Percentiles rank a stretch among this genome's conserved stretches.
Conservation (phyloP, 2,329 filamentous ascomycete species). For the Plectosphaerella plurivora region DNA sequence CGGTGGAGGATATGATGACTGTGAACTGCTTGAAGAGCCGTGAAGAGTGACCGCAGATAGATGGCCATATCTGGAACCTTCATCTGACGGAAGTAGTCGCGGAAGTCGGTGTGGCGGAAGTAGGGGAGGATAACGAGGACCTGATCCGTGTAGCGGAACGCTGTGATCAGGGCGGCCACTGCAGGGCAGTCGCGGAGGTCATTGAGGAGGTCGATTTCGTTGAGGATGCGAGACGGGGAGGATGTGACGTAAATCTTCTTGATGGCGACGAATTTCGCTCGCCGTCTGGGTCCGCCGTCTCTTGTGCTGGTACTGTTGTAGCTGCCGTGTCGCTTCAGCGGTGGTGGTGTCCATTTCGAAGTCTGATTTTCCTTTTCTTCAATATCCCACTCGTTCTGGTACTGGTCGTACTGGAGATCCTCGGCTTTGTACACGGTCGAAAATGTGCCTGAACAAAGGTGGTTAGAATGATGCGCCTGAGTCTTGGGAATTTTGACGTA, state of each 20-base stretch:
- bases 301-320: conserved; percentile 20
- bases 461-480: conserved; percentile 6
- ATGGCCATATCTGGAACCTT: conserved; percentile 79
- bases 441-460: conserved; percentile 72
- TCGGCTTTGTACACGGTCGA: conserved; percentile 99
- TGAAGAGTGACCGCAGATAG: conserved; percentile 86
- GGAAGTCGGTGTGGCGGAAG: conserved; percentile 92
- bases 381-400: conserved; percentile 83
- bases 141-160: conserved; percentile 92
- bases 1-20: conserved; percentile 81
- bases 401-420: conserved; percentile 79
- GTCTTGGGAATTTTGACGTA: conserved; percentile 27
- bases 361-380: conserved; percentile 54
- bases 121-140: conserved; percentile 93
- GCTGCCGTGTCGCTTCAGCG: conserved; percentile 46
- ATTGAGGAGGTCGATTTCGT: conserved; percentile 90
- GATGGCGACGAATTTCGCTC: conserved; percentile 81
- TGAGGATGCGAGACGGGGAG: conserved; percentile 86
- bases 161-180: conserved; percentile 93
- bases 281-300: conserved; percentile 3
- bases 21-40: conserved; percentile 79
- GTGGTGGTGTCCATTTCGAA: conserved; percentile 66
- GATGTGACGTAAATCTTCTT: conserved; percentile 99
- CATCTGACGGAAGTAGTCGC: conserved; percentile 90
- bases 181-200: conserved; percentile 78